Conservation (phyloP, 768 basidiomycete genomes). For the Epithele typhae region DNA sequence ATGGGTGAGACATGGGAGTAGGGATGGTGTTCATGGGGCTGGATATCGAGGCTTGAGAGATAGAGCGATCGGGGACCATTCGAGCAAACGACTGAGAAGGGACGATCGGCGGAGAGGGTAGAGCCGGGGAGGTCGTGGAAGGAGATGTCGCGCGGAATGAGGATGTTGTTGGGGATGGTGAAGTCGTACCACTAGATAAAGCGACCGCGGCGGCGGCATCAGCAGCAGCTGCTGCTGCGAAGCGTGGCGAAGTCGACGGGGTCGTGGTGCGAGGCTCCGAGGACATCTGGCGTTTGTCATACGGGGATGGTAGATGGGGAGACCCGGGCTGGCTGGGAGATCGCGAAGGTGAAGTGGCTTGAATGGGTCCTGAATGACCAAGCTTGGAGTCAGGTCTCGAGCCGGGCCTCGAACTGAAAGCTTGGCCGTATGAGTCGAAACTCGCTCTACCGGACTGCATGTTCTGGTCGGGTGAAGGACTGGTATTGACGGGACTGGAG, state of each 20-base stretch:
- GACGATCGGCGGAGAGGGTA: neutral
- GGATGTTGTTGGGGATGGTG: neutral
- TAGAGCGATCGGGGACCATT: constrained; percentile 10
- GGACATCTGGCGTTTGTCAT: neutral
- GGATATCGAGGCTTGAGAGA: constrained; percentile 13
- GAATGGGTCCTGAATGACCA: neutral
- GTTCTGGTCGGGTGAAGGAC: constrained; percentile 12
- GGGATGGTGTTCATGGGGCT: constrained; percentile 4
- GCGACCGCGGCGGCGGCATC: constrained; percentile 4
- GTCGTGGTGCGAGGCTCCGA: constrained; percentile 4
- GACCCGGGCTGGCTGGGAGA: neutral
- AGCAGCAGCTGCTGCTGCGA: constrained; percentile 1
- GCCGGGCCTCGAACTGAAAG: constrained; percentile 25
- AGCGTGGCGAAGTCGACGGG: constrained; percentile 7
- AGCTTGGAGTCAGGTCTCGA: constrained; percentile 40
- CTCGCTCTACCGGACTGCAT: constrained; percentile 19
- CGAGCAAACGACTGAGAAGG: constrained; percentile 1
- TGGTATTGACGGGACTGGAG: constrained; percentile 26
- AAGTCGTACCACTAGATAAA: constrained; percentile 8
- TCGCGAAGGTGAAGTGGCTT: constrained; percentile 5
- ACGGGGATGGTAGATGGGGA: neutral
- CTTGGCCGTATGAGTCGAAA: constrained; percentile 30
- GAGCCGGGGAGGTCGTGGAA: neutral
- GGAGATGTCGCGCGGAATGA: constrained; percentile 4
- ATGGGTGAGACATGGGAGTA: constrained; percentile 13